phyloP scores from a whole-genome alignment of 2,329 filamentous ascomycete species.

The Annulohypoxylon truncatum region DNA sequence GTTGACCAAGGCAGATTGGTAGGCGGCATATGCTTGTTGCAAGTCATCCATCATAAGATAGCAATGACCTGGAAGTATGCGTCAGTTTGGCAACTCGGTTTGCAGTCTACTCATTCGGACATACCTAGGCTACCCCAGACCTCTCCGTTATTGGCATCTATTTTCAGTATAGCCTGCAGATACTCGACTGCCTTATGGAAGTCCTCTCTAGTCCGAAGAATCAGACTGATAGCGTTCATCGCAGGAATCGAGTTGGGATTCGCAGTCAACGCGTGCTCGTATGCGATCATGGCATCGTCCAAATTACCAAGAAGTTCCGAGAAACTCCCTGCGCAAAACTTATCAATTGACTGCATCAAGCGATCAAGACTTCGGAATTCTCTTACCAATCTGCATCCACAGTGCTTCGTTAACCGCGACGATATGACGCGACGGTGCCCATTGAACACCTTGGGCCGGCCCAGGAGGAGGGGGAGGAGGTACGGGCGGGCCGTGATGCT shows the following conservation, averaged over 20 bases:
- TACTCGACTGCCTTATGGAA: conserved; percentile 96
- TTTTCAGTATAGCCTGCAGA: conserved; percentile 87
- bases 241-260: conserved; percentile 90
- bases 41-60: conserved; percentile 99
- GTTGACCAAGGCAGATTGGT: conserved; percentile 95
- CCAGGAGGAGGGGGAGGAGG: conserved; percentile 68
- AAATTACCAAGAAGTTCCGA: conserved; percentile 89
- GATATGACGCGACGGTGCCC: conserved; percentile 78
- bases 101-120: conserved; percentile 44
- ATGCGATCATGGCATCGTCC: conserved; percentile 89
- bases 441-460: conserved; percentile 66
- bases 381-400: conserved; percentile 92
- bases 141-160: conserved; percentile 90
- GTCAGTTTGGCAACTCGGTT: conserved; percentile 36
- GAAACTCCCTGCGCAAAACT: conserved; percentile 73
- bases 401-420: conserved; percentile 84
- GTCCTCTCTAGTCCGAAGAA: conserved; percentile 90
- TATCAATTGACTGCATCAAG: conserved; percentile 36
- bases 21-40: conserved; percentile 95
- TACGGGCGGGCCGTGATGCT: conserved; percentile 74
- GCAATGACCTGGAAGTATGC: conserved; percentile 78
- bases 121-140: conserved; percentile 95
- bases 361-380: neutral
- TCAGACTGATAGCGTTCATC: conserved; percentile 93
- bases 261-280: conserved; percentile 88